These are phyloP conservation scores for Skeletonema grethae DNA, from an alignment of 108 stramenopile species.

Conservation along the genomic window DNA sequence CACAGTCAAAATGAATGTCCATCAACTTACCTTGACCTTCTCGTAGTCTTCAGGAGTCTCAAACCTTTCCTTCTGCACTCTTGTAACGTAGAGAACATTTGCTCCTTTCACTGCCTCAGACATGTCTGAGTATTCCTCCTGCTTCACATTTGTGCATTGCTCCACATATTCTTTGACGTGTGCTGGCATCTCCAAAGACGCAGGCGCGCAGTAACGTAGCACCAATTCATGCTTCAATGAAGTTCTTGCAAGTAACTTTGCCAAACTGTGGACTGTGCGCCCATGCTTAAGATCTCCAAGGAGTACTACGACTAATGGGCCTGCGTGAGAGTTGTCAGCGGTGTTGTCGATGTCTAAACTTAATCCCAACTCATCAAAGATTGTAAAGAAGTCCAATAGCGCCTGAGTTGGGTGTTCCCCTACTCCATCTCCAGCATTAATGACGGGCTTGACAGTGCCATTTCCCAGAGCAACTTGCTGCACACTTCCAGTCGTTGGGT, in stretches of 20 bases:
- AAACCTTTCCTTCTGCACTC: constrained; percentile 97
- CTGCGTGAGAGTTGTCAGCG: constrained; percentile 27
- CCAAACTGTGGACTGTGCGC: constrained; percentile 95
- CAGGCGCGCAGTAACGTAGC: constrained; percentile 88
- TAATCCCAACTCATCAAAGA: constrained; percentile 76
- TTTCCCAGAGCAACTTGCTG: constrained; percentile 41
- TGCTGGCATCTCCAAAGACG: constrained; percentile 82
- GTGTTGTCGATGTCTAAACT: background rate
- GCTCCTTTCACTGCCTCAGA: constrained; percentile 67
- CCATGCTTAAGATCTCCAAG: constrained; percentile 97
- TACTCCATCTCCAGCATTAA: constrained; percentile 97
- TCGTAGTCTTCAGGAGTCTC: constrained; percentile 81
- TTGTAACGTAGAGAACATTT: constrained; percentile 95
- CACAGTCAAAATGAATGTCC: background rate
- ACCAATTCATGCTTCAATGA: constrained; percentile 48
- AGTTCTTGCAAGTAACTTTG: constrained; percentile 81
- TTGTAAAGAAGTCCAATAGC: constrained; percentile 95
- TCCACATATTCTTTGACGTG: constrained; percentile 77
- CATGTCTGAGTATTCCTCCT: constrained; percentile 60
- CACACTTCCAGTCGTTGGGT: constrained; percentile 82
- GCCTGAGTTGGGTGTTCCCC: constrained; percentile 99
- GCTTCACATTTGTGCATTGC: constrained; percentile 48
- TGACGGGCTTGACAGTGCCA: constrained; percentile 67
- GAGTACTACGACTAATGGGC: constrained; percentile 64
- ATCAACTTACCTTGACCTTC: constrained; percentile 62